Evolutionary conservation across 176 grass and related monocot species (phyloP), one percentile per base, ranked within the genome.

Genomic region (Triticum monococcum): DNA sequence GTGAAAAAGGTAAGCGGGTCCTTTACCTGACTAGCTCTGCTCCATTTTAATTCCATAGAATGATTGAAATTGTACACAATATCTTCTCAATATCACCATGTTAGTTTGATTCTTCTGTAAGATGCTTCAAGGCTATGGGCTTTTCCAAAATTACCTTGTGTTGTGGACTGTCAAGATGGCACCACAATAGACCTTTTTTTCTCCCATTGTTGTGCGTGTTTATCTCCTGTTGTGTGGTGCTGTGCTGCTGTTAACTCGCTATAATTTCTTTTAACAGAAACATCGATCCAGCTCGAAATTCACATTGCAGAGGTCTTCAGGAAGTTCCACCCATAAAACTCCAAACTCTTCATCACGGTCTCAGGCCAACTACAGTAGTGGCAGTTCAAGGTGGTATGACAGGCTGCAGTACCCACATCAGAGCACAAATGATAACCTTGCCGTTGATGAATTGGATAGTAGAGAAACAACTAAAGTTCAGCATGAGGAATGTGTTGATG

Each of bases 1-100:
- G 96, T 98, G 37, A 98, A 91, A 89, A 98, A 94, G 87, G 96
- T 98, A 40, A 76, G 33, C 12, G 11, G 26, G 14, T 81, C 23
- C 9, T 79, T 48, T 24, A 24, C 69, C 62, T 54, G 24, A 7
- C 25, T 59, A 78, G 50, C 63, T 69, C 31, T 38, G 16, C 37
- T 52, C 20, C 56, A 23, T 32, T 88, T 12, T 77, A 25, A 26
- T 40, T 63, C 22, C 22, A 16, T 35, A 37, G 7, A 64, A 66
- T 54, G 57, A 26, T 79, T 62, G 3, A 48, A 46, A 16, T 77
- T 80, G 9, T 40, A 12, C 79, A 70, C 65, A 24, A 16, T 63
- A 43, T 68, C 16, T 71, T 11, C 52, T 57, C 57, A 12, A 46
- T 71, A 36, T 69, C 56, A 59, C 20, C 20, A 59, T 59, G 2